Conservation (phyloP, 768 basidiomycete species). For the Pholiota molesta region DNA sequence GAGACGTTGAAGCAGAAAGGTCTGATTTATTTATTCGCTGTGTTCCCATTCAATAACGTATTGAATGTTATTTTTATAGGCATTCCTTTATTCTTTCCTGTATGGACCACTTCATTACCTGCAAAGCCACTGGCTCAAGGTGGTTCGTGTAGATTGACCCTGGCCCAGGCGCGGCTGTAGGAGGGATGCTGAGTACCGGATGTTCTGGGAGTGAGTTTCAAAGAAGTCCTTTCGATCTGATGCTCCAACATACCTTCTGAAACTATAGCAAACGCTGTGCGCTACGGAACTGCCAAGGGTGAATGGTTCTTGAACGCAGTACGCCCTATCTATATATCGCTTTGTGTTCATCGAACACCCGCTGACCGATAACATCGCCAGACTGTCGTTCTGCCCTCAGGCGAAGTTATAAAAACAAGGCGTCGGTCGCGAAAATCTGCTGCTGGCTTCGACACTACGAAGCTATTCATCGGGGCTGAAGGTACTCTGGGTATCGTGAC, state of each 20-base stretch:
- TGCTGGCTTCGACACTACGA: conserved; percentile 84
- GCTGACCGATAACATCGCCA: conserved; percentile 28
- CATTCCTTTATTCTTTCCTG: conserved; percentile 84
- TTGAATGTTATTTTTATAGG: conserved; percentile 36
- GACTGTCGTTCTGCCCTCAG: conserved; percentile 88
- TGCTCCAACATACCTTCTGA: not conserved
- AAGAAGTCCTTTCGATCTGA: not conserved
- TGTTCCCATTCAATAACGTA: not conserved
- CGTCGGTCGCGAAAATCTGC: conserved; percentile 77
- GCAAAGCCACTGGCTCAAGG: not conserved
- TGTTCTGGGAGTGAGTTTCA: conserved; percentile 72
- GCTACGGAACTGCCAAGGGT: conserved; percentile 80
- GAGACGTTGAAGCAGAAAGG: conserved; percentile 64
- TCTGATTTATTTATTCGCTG: conserved; percentile 16
- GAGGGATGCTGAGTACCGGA: conserved; percentile 86
- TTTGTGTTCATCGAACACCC: not conserved
- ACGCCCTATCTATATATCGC: conserved; percentile 6
- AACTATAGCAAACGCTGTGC: conserved; percentile 68
- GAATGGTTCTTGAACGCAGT: conserved; percentile 91
- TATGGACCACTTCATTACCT: conserved; percentile 31
- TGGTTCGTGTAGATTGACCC: conserved; percentile 61
- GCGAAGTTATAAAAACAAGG: conserved; percentile 91
- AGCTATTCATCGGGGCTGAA: conserved; percentile 82
- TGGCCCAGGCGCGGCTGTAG: conserved; percentile 78
- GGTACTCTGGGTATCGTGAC: conserved; percentile 86